These are phyloP conservation scores for Macrophomina phaseolina DNA, from an alignment of 2,329 filamentous ascomycete genomes.

Conservation along the genomic window DNA sequence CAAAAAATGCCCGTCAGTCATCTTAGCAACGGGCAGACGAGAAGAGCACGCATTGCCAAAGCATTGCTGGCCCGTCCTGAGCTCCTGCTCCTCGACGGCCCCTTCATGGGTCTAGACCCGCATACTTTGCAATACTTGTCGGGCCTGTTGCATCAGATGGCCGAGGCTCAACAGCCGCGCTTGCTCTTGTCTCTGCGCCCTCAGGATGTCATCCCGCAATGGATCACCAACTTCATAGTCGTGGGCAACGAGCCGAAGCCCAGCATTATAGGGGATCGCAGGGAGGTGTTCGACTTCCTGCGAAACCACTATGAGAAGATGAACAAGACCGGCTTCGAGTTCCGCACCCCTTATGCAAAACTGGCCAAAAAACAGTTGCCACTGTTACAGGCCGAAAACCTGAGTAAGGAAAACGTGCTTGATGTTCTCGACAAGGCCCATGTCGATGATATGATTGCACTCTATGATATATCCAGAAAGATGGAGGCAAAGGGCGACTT, in stretches of 20 bases:
- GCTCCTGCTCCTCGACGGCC: conserved; percentile 85
- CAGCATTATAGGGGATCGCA: conserved; percentile 68
- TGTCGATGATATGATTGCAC: conserved; percentile 34
- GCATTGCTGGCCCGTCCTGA: conserved; percentile 80
- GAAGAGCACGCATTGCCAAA: conserved; percentile 85
- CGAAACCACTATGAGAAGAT: conserved; percentile 36
- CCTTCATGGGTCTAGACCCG: conserved; percentile 95
- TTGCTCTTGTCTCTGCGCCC: conserved; percentile 79
- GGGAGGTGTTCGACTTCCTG: conserved; percentile 62
- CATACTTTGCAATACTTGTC: conserved; percentile 76
- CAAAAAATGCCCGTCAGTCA: conserved; percentile 84
- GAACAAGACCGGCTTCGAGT: neutral
- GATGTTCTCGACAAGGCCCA: conserved; percentile 37
- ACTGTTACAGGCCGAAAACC: conserved; percentile 32
- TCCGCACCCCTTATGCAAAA: neutral
- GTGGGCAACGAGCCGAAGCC: conserved; percentile 71
- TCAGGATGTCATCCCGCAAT: conserved; percentile 85
- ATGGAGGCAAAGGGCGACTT: conserved; percentile 20
- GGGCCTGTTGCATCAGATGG: conserved; percentile 70
- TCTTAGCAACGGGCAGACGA: conserved; percentile 90
- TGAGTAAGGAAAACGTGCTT: conserved; percentile 36
- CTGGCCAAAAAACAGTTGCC: neutral
- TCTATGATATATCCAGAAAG: conserved; percentile 24
- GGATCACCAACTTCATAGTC: conserved; percentile 85
- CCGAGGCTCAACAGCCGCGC: conserved; percentile 69